phyloP scores from a whole-genome alignment of 208 protist species.

The Leishmania lainsoni region DNA sequence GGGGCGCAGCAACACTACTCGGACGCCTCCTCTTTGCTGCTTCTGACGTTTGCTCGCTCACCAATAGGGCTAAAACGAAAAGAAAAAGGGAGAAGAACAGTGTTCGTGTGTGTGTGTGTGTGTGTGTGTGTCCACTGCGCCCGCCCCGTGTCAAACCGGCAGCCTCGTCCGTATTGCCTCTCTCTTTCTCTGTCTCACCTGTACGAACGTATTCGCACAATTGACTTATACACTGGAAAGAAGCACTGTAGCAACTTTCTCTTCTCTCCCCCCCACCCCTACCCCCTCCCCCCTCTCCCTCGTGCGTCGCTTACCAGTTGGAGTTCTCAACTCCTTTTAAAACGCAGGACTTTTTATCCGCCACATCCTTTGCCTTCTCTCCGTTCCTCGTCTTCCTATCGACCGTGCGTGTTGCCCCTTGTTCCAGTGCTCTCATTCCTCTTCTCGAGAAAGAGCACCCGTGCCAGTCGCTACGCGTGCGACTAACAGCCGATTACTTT shows the following conservation, averaged over 20 bases:
- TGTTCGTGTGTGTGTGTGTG: neutral
- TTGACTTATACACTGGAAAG: neutral
- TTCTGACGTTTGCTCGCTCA: neutral
- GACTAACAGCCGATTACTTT: neutral
- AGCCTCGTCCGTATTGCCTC: neutral
- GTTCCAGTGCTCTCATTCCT: neutral
- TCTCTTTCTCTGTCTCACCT: neutral
- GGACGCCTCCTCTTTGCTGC: neutral
- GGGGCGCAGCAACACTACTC: neutral
- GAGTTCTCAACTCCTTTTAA: neutral
- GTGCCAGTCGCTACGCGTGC: neutral
- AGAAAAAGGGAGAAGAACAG: neutral
- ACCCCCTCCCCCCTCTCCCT: neutral
- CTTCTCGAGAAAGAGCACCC: neutral
- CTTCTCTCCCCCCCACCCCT: neutral
- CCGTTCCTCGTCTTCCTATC: neutral
- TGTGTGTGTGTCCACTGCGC: neutral
- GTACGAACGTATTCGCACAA: neutral
- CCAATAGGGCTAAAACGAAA: neutral
- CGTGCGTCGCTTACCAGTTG: neutral
- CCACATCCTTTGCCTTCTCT: neutral
- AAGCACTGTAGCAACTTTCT: neutral
- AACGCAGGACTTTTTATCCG: neutral
- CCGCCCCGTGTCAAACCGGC: neutral
- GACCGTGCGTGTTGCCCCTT: neutral